Conservation (phyloP, 768 basidiomycete species). For the Phylloporus sp. region DNA sequence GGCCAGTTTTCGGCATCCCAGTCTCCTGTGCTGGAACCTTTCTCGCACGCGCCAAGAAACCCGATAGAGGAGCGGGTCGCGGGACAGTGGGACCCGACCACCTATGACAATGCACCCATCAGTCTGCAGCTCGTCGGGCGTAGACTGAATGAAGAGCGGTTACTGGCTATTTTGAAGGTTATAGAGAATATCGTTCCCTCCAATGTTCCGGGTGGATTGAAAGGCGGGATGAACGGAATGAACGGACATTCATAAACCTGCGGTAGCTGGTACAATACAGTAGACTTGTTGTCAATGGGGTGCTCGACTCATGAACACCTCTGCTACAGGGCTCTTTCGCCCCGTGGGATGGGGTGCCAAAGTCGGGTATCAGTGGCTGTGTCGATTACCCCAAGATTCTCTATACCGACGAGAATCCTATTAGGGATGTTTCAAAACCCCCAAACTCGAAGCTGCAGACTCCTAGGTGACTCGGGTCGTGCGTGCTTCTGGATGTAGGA, state of each 20-base stretch:
- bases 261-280: slow-evolving; percentile 1
- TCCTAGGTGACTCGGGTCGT: slow-evolving; percentile 52
- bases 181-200: slow-evolving; percentile 32
- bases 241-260: slow-evolving; percentile 9
- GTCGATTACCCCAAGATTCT: too few species aligned
- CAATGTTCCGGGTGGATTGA: slow-evolving; percentile 7
- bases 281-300: slow-evolving; percentile 1
- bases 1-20: slow-evolving; percentile 32
- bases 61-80: slow-evolving; percentile 33
- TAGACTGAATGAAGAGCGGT: slow-evolving; percentile 45
- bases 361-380: slow-evolving; percentile 2
- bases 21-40: slow-evolving; percentile 3
- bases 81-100: slow-evolving; percentile 38
- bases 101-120: slow-evolving; percentile 42
- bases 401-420: too few species aligned
- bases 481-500: too few species aligned
- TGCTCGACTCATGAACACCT: slow-evolving; percentile 11
- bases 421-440: slow-evolving; percentile 56
- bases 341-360: slow-evolving; percentile 8
- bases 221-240: slow-evolving; percentile 3
- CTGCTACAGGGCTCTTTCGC: slow-evolving; percentile 8
- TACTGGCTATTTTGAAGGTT: slow-evolving; percentile 40
- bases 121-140: slow-evolving; percentile 47
- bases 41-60: slow-evolving; percentile 30
- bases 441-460: slow-evolving; percentile 71